phyloP scores from a whole-genome alignment of 2,329 filamentous ascomycete species.

The Aureobasidium uvarum region DNA sequence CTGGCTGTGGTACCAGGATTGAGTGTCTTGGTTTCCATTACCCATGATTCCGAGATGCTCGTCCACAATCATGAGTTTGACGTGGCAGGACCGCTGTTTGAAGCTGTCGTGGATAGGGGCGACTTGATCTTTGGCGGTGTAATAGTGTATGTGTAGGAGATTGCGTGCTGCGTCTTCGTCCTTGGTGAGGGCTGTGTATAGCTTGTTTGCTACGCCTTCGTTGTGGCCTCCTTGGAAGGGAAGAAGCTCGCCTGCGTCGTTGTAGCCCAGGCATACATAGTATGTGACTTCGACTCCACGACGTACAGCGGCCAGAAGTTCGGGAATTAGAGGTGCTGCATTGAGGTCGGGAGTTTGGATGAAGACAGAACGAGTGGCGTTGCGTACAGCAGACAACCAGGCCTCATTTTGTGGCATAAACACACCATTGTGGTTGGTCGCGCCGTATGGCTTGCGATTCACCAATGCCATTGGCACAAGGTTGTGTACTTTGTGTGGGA shows the following conservation, averaged over 20 bases:
- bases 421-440: slow-evolving; percentile 59
- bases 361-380: slow-evolving; percentile 65
- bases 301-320: slow-evolving; percentile 62
- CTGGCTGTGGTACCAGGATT: slow-evolving; percentile 74
- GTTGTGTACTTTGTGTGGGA: slow-evolving; percentile 53
- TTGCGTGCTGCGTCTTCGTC: slow-evolving; percentile 47
- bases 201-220: slow-evolving; percentile 63
- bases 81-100: slow-evolving; percentile 68
- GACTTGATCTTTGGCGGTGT: slow-evolving; percentile 71
- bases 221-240: slow-evolving; percentile 74
- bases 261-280: slow-evolving; percentile 76
- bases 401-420: slow-evolving; percentile 72
- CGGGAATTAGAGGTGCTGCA: slow-evolving; percentile 63
- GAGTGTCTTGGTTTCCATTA: slow-evolving; percentile 77
- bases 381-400: slow-evolving; percentile 66
- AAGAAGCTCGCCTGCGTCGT: slow-evolving; percentile 72
- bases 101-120: slow-evolving; percentile 64
- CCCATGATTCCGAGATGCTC: slow-evolving; percentile 67
- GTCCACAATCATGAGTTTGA: slow-evolving; percentile 76
- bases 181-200: slow-evolving; percentile 54
- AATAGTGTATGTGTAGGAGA: slow-evolving; percentile 63
- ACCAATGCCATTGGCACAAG: slow-evolving; percentile 70
- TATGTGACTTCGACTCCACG: slow-evolving; percentile 66
- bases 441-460: slow-evolving; percentile 65
- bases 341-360: slow-evolving; percentile 79